Percentiles rank a stretch among this genome's conserved stretches.
Conservation (phyloP, 2,329 filamentous ascomycete genomes). For the Cladosporium sp. region DNA sequence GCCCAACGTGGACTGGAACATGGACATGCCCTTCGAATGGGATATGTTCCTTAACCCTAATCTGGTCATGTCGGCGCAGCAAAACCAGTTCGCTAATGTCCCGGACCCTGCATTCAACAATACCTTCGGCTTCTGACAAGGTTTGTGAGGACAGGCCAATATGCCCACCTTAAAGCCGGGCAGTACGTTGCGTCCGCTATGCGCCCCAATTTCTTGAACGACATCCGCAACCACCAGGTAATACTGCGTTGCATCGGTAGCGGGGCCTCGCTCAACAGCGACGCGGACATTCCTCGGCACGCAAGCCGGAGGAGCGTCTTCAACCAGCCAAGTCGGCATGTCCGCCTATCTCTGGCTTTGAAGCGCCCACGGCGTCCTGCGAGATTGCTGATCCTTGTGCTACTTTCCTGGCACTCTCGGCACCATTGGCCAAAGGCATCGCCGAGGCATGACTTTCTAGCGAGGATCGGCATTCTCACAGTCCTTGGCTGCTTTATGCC, state of each 20-base stretch:
- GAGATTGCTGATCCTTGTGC: slow-evolving; percentile 5
- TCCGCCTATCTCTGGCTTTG: neutral
- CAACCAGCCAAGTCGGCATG: neutral
- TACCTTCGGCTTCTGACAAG: slow-evolving; percentile 8
- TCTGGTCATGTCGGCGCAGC: slow-evolving; percentile 26
- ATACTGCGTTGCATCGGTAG: too few species aligned
- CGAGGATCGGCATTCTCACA: neutral
- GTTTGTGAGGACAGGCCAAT: neutral
- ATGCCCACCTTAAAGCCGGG: too few species aligned
- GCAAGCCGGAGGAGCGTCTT: too few species aligned
- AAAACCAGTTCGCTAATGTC: slow-evolving; percentile 12
- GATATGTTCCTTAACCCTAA: slow-evolving; percentile 31
- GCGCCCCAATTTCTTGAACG: too few species aligned
- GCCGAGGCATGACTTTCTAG: slow-evolving; percentile 1
- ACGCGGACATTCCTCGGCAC: too few species aligned
- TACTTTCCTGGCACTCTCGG: neutral
- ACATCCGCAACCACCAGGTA: too few species aligned
- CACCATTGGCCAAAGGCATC: neutral
- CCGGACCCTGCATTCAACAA: slow-evolving; percentile 6
- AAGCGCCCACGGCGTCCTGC: neutral
- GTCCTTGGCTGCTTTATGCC: neutral
- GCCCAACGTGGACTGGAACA: slow-evolving; percentile 28
- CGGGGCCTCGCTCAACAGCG: too few species aligned
- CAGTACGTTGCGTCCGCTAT: too few species aligned
- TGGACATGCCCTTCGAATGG: slow-evolving; percentile 30